Conservation (phyloP, 2,329 filamentous ascomycete species). For the Talaromyces islandicus region DNA sequence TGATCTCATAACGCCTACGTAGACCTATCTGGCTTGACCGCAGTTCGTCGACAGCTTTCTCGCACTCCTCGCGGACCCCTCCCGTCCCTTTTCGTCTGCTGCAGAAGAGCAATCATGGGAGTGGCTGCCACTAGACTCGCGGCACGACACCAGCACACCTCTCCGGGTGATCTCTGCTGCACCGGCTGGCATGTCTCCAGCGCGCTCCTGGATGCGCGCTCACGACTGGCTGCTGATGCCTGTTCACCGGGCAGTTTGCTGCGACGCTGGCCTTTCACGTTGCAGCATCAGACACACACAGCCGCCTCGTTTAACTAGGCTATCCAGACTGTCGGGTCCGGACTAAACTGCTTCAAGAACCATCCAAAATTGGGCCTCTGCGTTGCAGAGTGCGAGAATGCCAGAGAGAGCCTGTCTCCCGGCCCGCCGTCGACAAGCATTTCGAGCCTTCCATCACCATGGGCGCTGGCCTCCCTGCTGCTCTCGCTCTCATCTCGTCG, state of each 20-base stretch:
- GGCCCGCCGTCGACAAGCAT: slow-evolving; percentile 4
- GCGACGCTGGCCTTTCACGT: slow-evolving; percentile 25
- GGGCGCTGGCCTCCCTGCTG: neutral
- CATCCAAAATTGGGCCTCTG: slow-evolving; percentile 8
- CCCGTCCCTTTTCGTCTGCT: neutral
- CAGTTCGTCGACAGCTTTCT: neutral
- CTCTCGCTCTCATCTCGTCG: neutral
- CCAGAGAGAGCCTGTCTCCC: slow-evolving; percentile 1
- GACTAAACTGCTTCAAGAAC: slow-evolving; percentile 20
- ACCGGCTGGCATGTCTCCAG: neutral
- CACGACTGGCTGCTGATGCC: neutral
- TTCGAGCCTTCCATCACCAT: slow-evolving; percentile 4
- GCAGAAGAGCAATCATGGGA: neutral
- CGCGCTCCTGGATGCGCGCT: neutral
- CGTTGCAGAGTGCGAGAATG: slow-evolving; percentile 7
- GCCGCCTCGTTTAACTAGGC: slow-evolving; percentile 26
- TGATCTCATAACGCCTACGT: neutral
- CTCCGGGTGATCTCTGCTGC: neutral
- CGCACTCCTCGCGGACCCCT: neutral
- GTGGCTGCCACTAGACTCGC: neutral
- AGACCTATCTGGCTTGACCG: neutral
- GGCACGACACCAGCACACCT: neutral
- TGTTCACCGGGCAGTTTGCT: slow-evolving; percentile 7
- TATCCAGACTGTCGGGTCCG: slow-evolving; percentile 28
- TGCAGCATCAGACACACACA: slow-evolving; percentile 24